Base-by-base conservation (phyloP, 768 basidiomycete species). In the Collybiopsis luxurians region DNA sequence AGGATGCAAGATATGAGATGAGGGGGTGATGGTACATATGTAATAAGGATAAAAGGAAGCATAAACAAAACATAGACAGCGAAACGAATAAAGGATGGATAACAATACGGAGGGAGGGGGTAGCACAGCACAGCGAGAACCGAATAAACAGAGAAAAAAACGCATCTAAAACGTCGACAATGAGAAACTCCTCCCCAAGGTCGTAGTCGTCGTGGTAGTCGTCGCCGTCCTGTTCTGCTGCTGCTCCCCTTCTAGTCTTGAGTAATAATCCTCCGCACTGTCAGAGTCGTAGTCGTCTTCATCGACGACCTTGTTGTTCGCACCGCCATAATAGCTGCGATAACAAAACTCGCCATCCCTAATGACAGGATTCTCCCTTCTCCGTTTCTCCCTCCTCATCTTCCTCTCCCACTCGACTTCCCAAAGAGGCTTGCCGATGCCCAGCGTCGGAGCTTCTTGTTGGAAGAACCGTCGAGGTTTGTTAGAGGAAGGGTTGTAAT, bases 401-500 rank as follows among this genome's bases (percentile, higher is more conserved):
- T 86, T 80, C 24, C 76, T 77, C 66, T 90, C 89, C 73, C 89
- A 81, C 63, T 86, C 82, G 21, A 89, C 68, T 66, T 90, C 87
- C 57, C 78, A 90, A 3, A 75, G 78, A 0, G 87, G 81, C 64
- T 88, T 89, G 63, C 78, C 78, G 9, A 51, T 51, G 50, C 88
- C 88, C 1, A 85, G 85, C 40, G 84, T 68, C 34, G 83, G 81
- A n/a, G 83, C 69, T 12, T 85, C 79, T 60, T 79, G 74, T 64
- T 73, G 70, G 56, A 78, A 61, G 60, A 71, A 15, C 36, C 31
- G 23, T 23, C 4, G 36, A 23, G 50, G n/a, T n/a, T n/a, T n/a
- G n/a, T n/a, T n/a, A 15, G 50, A 39, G 3, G n/a, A 36, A 27
- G 17, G 36, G 36, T 7, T 31, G 38, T n/a, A 34, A 11, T 11